Evolutionary conservation across 2,329 filamentous ascomycete genomes (phyloP), one percentile per base, ranked within the genome.

Genomic region (Thermomyces lanuginosus): DNA sequence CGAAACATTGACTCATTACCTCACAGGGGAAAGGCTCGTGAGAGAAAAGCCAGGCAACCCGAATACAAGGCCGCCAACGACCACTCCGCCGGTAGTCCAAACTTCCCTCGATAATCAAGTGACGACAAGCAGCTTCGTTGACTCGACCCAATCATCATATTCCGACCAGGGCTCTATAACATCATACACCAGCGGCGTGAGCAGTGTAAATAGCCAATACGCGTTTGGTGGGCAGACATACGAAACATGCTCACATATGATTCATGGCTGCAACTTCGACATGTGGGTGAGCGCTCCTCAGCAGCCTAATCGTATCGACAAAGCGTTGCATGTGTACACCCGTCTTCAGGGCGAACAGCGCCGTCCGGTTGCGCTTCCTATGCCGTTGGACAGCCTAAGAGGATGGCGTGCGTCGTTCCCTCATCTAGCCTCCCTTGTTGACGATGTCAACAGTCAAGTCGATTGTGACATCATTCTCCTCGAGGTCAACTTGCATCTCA

Each of bases 251-350:
- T 29, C 37, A 13, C 43, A 46, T 24, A 38, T 35, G 22, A 39
- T 56, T 16, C 40, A 51, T 32, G 47, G 46, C 10, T 44, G 60
- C 26, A 49, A 44, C 24, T 60, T 62, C 33, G 50, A 55, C 23
- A 61, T 61, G 57, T 59, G 55, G 53, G 54, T 59, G 5, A 54
- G 48, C 35, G 41, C 44, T 4, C 48, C 47, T 24, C 40, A 49
- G 21, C 46, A 52, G 29, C 46, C 42, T 4, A 44, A 48, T 24
- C 42, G 44, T 13, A 44, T 47, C 11, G 53, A 56, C 22, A 46
- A 52, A 29, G 49, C 51, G n/a, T 37, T 56, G 17, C 58, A 61
- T 38, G 43, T 42, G 20, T 62, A 60, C 36, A 61, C 55, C 6
- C 46, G 48, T 15, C 44, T 60, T 6, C 51, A 58, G 33, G 46